Evolutionary conservation across 169 alveolate species (phyloP).

Genomic region (Theileria annulata): DNA sequence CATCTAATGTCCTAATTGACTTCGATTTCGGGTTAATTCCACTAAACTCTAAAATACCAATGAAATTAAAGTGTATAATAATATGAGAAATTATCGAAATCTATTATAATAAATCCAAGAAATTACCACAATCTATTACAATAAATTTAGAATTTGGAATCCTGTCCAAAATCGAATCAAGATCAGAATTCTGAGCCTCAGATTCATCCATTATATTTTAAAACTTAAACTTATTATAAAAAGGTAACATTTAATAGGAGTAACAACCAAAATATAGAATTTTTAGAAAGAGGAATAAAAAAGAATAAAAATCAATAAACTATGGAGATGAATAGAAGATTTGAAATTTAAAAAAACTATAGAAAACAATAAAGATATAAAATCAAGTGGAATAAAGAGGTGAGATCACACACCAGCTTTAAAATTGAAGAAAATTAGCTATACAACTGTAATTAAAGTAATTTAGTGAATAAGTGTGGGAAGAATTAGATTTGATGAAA

Average conservation of each 20-base stretch:
- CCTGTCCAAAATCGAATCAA: constrained; percentile 10
- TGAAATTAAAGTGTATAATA: too few relatives aligned
- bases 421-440: neutral
- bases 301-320: neutral
- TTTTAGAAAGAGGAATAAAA: too few relatives aligned
- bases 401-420: neutral
- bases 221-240: neutral
- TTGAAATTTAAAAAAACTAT: too few relatives aligned
- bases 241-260: neutral
- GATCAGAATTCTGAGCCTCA: constrained; percentile 6
- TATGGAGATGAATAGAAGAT: neutral
- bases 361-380: too few relatives aligned
- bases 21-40: constrained; percentile 34
- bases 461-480: too few relatives aligned
- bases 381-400: neutral
- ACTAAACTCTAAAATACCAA: constrained; percentile 54
- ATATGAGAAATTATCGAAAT: too few relatives aligned
- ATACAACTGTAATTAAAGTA: neutral
- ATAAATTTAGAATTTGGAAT: constrained; percentile 44
- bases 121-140: constrained; percentile 58
- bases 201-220: constrained; percentile 1
- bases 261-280: too few relatives aligned
- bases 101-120: too few relatives aligned
- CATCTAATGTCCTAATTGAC: constrained; percentile 11
- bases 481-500: neutral